Evolutionary conservation across 768 basidiomycete species (phyloP).

Genomic region (Lactarius indigo): DNA sequence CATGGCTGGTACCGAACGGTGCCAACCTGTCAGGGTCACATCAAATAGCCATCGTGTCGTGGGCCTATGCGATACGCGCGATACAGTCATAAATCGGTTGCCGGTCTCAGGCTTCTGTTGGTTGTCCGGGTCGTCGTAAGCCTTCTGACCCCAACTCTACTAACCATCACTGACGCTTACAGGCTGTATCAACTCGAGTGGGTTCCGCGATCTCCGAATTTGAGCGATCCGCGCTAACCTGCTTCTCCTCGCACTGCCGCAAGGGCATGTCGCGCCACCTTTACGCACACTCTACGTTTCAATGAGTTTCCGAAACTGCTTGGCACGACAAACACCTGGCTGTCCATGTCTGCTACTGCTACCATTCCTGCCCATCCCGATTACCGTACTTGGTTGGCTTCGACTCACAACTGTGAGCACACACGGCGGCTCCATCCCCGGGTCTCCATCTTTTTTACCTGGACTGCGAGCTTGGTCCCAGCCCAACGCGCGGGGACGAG

Average conservation of each 20-base stretch:
- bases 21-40: neutral
- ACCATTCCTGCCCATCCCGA: conserved; percentile 35
- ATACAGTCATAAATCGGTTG: neutral
- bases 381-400: neutral
- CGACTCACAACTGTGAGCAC: too few relatives aligned
- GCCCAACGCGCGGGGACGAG: conserved; percentile 44
- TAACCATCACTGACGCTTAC: neutral
- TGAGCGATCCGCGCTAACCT: neutral
- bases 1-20: neutral
- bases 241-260: neutral
- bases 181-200: neutral
- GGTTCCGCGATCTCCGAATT: neutral
- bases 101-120: neutral
- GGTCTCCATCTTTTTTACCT: conserved; percentile 24
- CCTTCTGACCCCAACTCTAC: neutral
- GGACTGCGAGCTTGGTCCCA: conserved; percentile 49
- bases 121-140: neutral
- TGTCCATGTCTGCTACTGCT: neutral
- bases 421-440: conserved; percentile 28
- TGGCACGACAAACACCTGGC: neutral
- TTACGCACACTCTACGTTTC: neutral
- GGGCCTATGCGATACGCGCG: neutral
- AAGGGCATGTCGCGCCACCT: neutral
- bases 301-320: neutral
- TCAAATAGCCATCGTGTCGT: neutral